Evolutionary conservation across 2,329 filamentous ascomycete species (phyloP), one percentile per base, ranked within the genome.

Genomic region (Tolypocladium amazonense): DNA sequence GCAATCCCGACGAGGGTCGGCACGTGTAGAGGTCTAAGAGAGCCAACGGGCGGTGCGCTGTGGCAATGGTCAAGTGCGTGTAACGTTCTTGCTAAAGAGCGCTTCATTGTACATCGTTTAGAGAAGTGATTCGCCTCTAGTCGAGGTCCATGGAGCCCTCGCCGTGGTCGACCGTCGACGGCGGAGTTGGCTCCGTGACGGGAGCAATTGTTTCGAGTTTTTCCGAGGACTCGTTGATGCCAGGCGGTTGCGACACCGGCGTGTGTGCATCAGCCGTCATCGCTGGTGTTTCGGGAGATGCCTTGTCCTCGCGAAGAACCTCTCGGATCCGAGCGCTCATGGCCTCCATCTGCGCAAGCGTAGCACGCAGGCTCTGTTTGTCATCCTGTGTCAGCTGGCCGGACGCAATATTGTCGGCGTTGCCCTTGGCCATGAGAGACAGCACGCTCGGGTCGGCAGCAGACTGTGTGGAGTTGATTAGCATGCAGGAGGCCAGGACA

Each of bases 391-490:
- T 71, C 25, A 84, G 69, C n/a, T 71, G 66, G 25, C 74, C 71
- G 30, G 63, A 62, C 18, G 73, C 71, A 37, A 83, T 70, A 58
- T 76, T 78, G 47, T 74, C 67, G 1, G 77, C 71, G 64, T 77
- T 77, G 56, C 73, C 75, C 50, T 74, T 76, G n/a, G 79, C 76
- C 68, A 83, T 81, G 58, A 83, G 65, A 11, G 77, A 69, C 30
- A 83, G 64, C n/a, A 80, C 66, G 35, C 66, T 68, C 2, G 76
- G 72, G 58, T 78, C 77, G 27, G 80, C 79, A 59, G 76, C 66
- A 35, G 76, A 69, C 79, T 82, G 62, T n/a, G 57, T 47, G 56
- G n/a, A 15, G 62, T 65, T 54, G 66, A 62, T 45, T 55, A 57
- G 25, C 25, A 33, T 52, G 50, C n/a, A 57, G 14, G 27, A 20